A percentile compares a stretch with the other conserved stretches of the same genome.
Conservation (phyloP, 805 yeast genomes). For the Sugiyamaella valdiviana region DNA sequence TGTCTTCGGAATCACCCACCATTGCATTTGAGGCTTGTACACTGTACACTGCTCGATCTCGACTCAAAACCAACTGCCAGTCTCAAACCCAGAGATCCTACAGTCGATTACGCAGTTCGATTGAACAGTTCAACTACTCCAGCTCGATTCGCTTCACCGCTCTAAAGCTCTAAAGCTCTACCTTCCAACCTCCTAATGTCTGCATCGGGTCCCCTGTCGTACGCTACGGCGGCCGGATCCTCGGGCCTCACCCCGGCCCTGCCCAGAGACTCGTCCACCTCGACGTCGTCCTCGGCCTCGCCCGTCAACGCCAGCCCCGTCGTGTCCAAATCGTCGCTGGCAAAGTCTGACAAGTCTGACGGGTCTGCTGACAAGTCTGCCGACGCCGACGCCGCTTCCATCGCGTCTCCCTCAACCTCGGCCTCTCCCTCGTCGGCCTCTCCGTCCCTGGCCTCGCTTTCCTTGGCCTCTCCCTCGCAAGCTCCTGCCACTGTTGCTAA, state of each 20-base stretch:
- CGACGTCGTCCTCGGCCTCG: constrained; percentile 3
- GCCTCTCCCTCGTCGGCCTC: neutral
- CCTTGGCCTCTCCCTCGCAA: constrained; percentile 13
- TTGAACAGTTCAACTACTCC: too few relatives aligned
- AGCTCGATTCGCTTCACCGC: too few relatives aligned
- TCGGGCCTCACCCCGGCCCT: constrained; percentile 1
- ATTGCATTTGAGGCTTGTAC: too few relatives aligned
- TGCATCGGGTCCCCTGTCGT: constrained; percentile 23
- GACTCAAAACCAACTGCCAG: too few relatives aligned
- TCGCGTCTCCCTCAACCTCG: constrained; percentile 2
- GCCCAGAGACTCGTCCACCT: neutral
- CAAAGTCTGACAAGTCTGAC: constrained; percentile 15
- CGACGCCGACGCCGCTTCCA: constrained; percentile 21
- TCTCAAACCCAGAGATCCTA: too few relatives aligned
- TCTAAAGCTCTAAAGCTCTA: too few relatives aligned
- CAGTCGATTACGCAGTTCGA: too few relatives aligned
- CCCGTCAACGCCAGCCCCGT: constrained; percentile 8
- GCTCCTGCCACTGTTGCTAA: constrained; percentile 24
- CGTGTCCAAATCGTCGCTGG: constrained; percentile 12
- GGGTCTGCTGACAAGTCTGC: constrained; percentile 26
- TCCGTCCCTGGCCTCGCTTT: neutral
- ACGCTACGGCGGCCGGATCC: constrained; percentile 21
- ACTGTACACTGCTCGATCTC: too few relatives aligned
- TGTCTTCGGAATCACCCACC: too few relatives aligned
- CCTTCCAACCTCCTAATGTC: constrained; percentile 1